phyloP scores from a whole-genome alignment of 176 grass and related monocot species.

The Guadua angustifolia region DNA sequence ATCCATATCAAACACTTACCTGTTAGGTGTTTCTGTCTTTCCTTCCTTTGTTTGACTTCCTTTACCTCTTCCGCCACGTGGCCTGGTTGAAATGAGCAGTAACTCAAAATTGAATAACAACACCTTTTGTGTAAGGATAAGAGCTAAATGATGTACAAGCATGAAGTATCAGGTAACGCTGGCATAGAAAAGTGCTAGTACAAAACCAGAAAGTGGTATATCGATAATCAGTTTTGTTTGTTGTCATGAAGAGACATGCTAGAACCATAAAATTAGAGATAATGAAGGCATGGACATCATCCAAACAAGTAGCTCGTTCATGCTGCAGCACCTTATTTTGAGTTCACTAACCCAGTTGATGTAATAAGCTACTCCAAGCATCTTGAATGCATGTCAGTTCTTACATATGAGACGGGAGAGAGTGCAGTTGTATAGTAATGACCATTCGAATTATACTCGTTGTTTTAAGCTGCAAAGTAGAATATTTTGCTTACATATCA shows the following conservation, averaged over 20 bases:
- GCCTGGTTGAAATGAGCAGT: constrained; percentile 44
- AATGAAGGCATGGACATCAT: background rate
- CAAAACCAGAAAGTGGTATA: background rate
- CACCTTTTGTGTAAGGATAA: background rate
- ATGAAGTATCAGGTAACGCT: background rate
- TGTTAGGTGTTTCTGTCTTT: constrained; percentile 41
- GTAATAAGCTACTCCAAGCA: constrained; percentile 5
- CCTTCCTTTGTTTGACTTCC: constrained; percentile 32
- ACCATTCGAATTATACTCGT: background rate
- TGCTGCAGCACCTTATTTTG: constrained; percentile 18
- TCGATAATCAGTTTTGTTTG: background rate
- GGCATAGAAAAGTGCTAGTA: background rate
- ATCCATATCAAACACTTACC: constrained; percentile 29
- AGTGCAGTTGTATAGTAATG: constrained; percentile 9
- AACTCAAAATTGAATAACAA: background rate
- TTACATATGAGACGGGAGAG: constrained; percentile 15
- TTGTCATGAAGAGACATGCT: background rate
- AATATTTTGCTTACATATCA: constrained; percentile 52
- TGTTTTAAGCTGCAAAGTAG: constrained; percentile 27
- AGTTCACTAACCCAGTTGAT: constrained; percentile 5
- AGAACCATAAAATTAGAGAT: background rate
- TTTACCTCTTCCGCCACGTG: constrained; percentile 39
- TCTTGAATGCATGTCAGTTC: constrained; percentile 3
- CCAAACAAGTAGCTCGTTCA: background rate
- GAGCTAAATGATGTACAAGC: background rate